Percentiles rank a stretch among this genome's conserved stretches.
These are phyloP conservation scores for Lecanicillium sp. DNA, from an alignment of 2,329 filamentous ascomycete genomes.

Conservation along the genomic window DNA sequence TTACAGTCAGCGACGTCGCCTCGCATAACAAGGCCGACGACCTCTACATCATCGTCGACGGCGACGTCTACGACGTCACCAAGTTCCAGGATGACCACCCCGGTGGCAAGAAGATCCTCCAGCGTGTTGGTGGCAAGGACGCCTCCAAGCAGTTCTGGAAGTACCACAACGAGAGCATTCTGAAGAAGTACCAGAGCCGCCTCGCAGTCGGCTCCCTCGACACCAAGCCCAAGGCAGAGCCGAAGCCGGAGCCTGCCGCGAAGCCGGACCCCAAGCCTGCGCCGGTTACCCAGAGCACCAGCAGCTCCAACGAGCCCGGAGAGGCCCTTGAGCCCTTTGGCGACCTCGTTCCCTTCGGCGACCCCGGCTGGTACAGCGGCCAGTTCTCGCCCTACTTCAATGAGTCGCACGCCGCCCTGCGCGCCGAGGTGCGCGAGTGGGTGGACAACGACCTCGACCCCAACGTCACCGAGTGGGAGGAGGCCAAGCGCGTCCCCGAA, in stretches of 20 bases:
- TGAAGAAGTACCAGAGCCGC: conserved; percentile 78
- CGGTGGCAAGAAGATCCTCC: conserved; percentile 64
- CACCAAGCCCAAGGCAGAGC: conserved; percentile 69
- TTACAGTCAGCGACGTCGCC: conserved; percentile 78
- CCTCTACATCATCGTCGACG: conserved; percentile 86
- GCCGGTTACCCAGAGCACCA: conserved; percentile 27
- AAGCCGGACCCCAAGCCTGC: conserved; percentile 31
- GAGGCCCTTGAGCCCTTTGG: conserved; percentile 82
- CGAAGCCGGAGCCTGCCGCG: conserved; percentile 39
- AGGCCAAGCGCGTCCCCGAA: conserved; percentile 82
- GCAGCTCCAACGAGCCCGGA: conserved; percentile 37
- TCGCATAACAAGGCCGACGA: conserved; percentile 83
- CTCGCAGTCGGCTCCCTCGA: conserved; percentile 84
- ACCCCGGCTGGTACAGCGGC: conserved; percentile 91
- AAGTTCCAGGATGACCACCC: conserved; percentile 82
- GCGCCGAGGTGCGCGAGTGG: conserved; percentile 88
- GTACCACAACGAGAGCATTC: conserved; percentile 76
- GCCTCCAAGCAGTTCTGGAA: conserved; percentile 65
- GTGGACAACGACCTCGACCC: conserved; percentile 85
- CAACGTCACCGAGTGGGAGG: conserved; percentile 92
- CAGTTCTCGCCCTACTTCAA: conserved; percentile 98
- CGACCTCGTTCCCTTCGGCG: conserved; percentile 80
- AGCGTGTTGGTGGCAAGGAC: conserved; percentile 58
- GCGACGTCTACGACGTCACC: conserved; percentile 93
- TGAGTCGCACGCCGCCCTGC: conserved; percentile 84